A percentile compares a stretch with the other conserved stretches of the same genome.
Evolutionary conservation across 148 eudicot genomes (phyloP).

Genomic region (Oxyria digyna): DNA sequence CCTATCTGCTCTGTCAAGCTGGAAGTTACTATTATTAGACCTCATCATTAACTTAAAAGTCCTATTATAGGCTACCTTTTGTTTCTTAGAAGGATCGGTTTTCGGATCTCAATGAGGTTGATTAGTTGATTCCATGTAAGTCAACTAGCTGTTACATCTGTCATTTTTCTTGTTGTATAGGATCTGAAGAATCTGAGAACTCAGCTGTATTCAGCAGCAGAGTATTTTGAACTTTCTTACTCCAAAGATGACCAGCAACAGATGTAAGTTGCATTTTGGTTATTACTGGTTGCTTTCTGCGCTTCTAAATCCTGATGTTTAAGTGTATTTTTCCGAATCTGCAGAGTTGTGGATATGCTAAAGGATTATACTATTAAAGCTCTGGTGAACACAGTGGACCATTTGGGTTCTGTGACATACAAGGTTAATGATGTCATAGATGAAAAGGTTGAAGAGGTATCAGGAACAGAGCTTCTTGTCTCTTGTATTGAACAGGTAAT

Average conservation of each 20-base stretch:
- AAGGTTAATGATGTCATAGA: conserved; percentile 74
- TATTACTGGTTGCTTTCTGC: neutral
- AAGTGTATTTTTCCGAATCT: conserved; percentile 11
- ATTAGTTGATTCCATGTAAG: neutral
- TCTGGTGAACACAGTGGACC: conserved; percentile 85
- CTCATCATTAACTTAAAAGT: neutral
- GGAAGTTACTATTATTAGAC: neutral
- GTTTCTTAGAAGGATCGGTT: neutral
- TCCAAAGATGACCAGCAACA: conserved; percentile 72
- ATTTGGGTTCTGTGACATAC: conserved; percentile 80
- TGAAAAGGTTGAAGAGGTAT: conserved; percentile 75
- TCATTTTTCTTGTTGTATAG: conserved; percentile 27
- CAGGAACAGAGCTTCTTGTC: conserved; percentile 56
- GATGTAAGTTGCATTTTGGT: conserved; percentile 37
- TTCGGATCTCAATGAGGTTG: neutral
- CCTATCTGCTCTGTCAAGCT: neutral
- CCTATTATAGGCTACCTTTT: neutral
- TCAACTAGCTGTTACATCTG: neutral
- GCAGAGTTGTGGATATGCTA: conserved; percentile 76
- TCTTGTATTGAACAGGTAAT: conserved; percentile 85
- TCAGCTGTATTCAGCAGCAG: conserved; percentile 89
- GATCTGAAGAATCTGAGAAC: conserved; percentile 83
- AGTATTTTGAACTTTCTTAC: conserved; percentile 77
- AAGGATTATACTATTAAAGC: conserved; percentile 87
- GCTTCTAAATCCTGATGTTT: conserved; percentile 5